Conservation (phyloP, 1,139 yeast genomes). For the Nematodospora anomalae region DNA sequence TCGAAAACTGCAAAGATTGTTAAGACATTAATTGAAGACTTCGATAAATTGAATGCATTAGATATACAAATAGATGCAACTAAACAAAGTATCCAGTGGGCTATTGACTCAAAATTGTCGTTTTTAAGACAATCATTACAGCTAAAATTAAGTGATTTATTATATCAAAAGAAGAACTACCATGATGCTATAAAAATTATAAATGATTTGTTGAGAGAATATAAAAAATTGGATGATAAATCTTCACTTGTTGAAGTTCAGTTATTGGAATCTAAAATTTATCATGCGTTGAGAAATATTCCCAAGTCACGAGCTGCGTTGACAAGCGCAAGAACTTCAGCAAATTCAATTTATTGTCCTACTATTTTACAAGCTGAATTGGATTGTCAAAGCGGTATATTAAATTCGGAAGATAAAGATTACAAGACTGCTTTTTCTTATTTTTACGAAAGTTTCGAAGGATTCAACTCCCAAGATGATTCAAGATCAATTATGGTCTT, state of each 20-base stretch:
- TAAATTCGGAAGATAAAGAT: slow-evolving; percentile 96
- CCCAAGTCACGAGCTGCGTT: slow-evolving; percentile 93
- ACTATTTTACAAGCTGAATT: slow-evolving; percentile 93
- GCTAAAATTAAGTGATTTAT: slow-evolving; percentile 75
- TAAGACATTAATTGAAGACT: slow-evolving; percentile 71
- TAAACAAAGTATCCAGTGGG: slow-evolving; percentile 84
- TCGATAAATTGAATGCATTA: slow-evolving; percentile 63
- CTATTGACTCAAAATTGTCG: slow-evolving; percentile 76
- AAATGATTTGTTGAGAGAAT: slow-evolving; percentile 71
- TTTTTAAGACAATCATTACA: slow-evolving; percentile 88
- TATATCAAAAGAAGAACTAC: slow-evolving; percentile 63
- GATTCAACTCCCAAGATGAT: slow-evolving; percentile 65
- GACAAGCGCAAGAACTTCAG: slow-evolving; percentile 94
- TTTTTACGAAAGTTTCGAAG: slow-evolving; percentile 93
- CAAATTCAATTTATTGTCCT: slow-evolving; percentile 93
- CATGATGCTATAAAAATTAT: slow-evolving; percentile 74
- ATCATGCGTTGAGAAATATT: slow-evolving; percentile 86
- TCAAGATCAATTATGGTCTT: slow-evolving; percentile 72
- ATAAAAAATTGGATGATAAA: slow-evolving; percentile 93
- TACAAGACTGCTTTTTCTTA: slow-evolving; percentile 95
- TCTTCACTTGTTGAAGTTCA: slow-evolving; percentile 94
- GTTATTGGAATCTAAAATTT: slow-evolving; percentile 83
- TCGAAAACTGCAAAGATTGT: slow-evolving; percentile 92
- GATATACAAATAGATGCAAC: slow-evolving; percentile 76
- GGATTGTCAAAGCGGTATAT: slow-evolving; percentile 92